Percentiles rank a stretch among this genome's conserved stretches.
Conservation (phyloP, 2,329 filamentous ascomycete species). For the Clarireedia sp. region DNA sequence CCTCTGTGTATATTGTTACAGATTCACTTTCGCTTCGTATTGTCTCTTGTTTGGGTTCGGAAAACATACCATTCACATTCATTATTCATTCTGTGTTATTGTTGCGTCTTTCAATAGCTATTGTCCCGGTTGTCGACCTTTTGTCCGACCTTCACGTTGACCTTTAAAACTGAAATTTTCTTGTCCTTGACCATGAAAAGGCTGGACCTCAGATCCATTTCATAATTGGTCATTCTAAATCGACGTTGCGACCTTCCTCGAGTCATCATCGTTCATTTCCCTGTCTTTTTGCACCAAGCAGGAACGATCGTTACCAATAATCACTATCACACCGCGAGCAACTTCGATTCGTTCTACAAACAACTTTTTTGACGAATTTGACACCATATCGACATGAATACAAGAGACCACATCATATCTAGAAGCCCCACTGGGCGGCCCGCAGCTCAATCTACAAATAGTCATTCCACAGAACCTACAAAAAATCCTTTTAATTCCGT, state of each 20-base stretch:
- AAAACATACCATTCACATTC: conserved; percentile 11
- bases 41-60: conserved; percentile 7
- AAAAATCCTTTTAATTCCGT: conserved; percentile 22
- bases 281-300: neutral
- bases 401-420: conserved; percentile 9
- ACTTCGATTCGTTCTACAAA: neutral
- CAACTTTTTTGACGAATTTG: conserved; percentile 8
- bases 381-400: conserved; percentile 9
- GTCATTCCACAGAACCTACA: conserved; percentile 10
- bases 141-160: conserved; percentile 8
- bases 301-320: neutral
- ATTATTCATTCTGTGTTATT: conserved; percentile 11
- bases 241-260: conserved; percentile 3
- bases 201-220: conserved; percentile 3
- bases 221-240: neutral
- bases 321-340: neutral
- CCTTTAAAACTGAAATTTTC: conserved; percentile 3
- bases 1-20: conserved; percentile 11
- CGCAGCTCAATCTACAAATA: conserved; percentile 7
- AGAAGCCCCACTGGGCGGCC: neutral
- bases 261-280: neutral
- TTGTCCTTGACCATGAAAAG: neutral
- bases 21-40: conserved; percentile 1
- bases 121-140: conserved; percentile 1
- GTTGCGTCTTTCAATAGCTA: conserved; percentile 10